phyloP scores from a whole-genome alignment of 2,329 filamentous ascomycete species.

The Fusarium hostae region DNA sequence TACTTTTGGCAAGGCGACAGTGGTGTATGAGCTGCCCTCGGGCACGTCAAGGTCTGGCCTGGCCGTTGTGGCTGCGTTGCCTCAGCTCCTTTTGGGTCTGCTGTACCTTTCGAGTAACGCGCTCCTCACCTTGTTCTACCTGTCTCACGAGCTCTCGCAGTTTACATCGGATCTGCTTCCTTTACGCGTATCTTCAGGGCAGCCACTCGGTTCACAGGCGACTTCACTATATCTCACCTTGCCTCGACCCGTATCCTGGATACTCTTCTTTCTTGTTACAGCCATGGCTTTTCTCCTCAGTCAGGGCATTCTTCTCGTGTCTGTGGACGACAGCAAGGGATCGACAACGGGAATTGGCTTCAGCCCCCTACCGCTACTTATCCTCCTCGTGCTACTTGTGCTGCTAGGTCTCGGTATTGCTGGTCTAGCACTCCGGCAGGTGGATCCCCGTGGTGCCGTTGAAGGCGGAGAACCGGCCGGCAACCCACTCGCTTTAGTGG shows the following conservation, averaged over 20 bases:
- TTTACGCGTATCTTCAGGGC: slow-evolving; percentile 60
- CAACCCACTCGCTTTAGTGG: slow-evolving; percentile 61
- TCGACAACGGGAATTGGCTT: slow-evolving; percentile 52
- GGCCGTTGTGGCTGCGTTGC: slow-evolving; percentile 56
- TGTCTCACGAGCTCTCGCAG: slow-evolving; percentile 62
- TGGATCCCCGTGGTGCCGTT: slow-evolving; percentile 50
- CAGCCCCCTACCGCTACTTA: slow-evolving; percentile 56
- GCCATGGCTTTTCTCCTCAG: slow-evolving; percentile 59
- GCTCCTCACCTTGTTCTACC: slow-evolving; percentile 59
- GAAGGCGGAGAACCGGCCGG: slow-evolving; percentile 52
- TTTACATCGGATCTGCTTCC: slow-evolving; percentile 50
- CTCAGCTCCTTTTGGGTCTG: slow-evolving; percentile 59
- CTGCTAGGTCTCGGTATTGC: slow-evolving; percentile 50
- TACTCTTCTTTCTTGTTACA: slow-evolving; percentile 57
- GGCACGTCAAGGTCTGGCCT: slow-evolving; percentile 44
- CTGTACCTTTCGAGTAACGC: slow-evolving; percentile 62
- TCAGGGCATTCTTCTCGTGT: slow-evolving; percentile 55
- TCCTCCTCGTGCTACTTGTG: slow-evolving; percentile 55
- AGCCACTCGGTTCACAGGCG: slow-evolving; percentile 57
- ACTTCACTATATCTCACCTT: slow-evolving; percentile 62
- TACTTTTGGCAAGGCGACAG: slow-evolving; percentile 52
- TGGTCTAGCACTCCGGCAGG: slow-evolving; percentile 54
- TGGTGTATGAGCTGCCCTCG: slow-evolving; percentile 49
- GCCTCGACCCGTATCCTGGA: slow-evolving; percentile 58
- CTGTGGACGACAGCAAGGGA: slow-evolving; percentile 44